Evolutionary conservation across 225 moss, liverwort and hornwort genomes (phyloP).

Genomic region (Physcomitrellopsis africana): DNA sequence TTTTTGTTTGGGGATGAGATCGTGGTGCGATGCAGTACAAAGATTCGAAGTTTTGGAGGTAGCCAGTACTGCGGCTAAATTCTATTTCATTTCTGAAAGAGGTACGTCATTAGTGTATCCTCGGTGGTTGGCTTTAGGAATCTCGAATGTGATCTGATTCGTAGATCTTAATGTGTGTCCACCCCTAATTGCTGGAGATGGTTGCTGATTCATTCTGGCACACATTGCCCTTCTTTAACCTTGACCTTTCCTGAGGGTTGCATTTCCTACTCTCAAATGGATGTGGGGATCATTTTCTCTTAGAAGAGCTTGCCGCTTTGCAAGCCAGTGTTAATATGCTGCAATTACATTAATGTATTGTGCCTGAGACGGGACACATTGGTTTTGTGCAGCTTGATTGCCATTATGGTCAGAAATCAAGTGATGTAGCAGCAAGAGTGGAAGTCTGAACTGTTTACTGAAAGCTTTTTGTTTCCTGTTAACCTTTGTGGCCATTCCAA

Average conservation of each 20-base stretch:
- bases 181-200: slow-evolving; percentile 35
- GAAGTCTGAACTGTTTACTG: too few relatives aligned
- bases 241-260: slow-evolving; percentile 1
- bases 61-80: slow-evolving; percentile 24
- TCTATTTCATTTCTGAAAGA: slow-evolving; percentile 35
- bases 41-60: slow-evolving; percentile 27
- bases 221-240: slow-evolving; percentile 35
- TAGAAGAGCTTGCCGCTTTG: slow-evolving; percentile 24
- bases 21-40: slow-evolving; percentile 28
- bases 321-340: slow-evolving; percentile 21
- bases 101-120: slow-evolving; percentile 28
- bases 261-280: slow-evolving; percentile 8
- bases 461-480: too few relatives aligned
- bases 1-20: slow-evolving; percentile 26
- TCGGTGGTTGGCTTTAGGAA: slow-evolving; percentile 29
- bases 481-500: too few relatives aligned
- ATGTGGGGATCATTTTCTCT: slow-evolving; percentile 19
- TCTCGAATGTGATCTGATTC: slow-evolving; percentile 49
- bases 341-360: slow-evolving; percentile 16
- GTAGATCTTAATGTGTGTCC: slow-evolving; percentile 34
- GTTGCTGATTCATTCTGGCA: slow-evolving; percentile 27
- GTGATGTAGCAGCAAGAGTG: too few relatives aligned
- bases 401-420: too few relatives aligned
- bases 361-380: slow-evolving; percentile 18
- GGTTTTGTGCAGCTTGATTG: too few relatives aligned